Base-by-base conservation (phyloP, 2,329 filamentous ascomycete genomes). In the Aspergillus costaricaensis region DNA sequence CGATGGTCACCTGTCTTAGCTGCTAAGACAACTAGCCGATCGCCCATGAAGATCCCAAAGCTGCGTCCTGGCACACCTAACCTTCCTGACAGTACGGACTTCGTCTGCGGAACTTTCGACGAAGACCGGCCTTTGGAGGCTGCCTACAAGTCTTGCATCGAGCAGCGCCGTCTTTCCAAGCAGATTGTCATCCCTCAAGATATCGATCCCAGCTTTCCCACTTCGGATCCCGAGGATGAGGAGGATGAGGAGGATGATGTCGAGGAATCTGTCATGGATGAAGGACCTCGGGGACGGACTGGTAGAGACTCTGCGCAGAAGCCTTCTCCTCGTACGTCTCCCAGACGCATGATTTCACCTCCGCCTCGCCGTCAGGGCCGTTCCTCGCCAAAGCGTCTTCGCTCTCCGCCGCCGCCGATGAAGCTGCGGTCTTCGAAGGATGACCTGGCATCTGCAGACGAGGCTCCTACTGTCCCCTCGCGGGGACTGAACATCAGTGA, bases 61-160 rank as follows among this genome's bases (percentile, higher is more conserved):
- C 86, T 88, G 67, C 88, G 88, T 21, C 84, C 86, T 41, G 83
- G 84, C 23, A 91, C 90, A 1, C 91, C 91, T 2, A 92, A 96
- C 72, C 82, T 99, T 10, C 95, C 95, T 1, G 95, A 99, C 75
- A 97, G 93, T 77, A 98, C 95, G 14, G 95, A 99, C 75, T 99
- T 99, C 67, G 95, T 99, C n/a, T 98, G 95, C 71, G 95, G 95
- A 60, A 99, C 95, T 1, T 83, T 99, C 19, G 95, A 99, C 67
- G 95, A 99, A 76, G 95, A 99, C 71, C 88, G 92, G 48, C 92
- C 92, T 2, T 79, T 98, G n/a, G 95, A 99, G 74, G 92, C 93
- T 67, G 94, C 92, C 0, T 99, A 97, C 75, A 85, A 96, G 58
- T 91, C 91, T 2, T 92, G 90, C 69, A 84, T 96, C 60, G 90